A percentile compares a stretch with the other conserved stretches of the same genome.
Evolutionary conservation across 2,329 filamentous ascomycete genomes (phyloP).

Genomic region (Orbilia quercus): DNA sequence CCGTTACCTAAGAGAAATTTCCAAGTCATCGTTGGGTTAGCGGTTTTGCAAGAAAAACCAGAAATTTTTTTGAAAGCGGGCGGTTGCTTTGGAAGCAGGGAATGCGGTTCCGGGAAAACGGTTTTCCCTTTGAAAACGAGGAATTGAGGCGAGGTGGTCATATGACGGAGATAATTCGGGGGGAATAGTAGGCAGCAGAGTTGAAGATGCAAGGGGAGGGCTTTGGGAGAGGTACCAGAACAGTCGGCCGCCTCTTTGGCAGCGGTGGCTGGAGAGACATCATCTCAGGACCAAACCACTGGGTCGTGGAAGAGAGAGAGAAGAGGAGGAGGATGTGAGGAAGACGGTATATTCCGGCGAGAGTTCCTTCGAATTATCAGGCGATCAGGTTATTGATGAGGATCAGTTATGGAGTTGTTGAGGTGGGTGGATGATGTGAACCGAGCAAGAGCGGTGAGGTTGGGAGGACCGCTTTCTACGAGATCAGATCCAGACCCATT

Average conservation of each 20-base stretch:
- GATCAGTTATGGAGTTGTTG: not conserved
- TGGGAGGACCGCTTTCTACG: slow-evolving; percentile 11
- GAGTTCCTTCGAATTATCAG: not conserved
- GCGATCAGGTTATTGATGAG: not conserved
- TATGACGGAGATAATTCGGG: slow-evolving; percentile 52
- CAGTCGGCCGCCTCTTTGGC: slow-evolving; percentile 71
- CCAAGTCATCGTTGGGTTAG: slow-evolving; percentile 4
- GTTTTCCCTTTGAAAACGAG: not conserved
- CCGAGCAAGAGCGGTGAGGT: slow-evolving; percentile 29
- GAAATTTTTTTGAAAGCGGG: slow-evolving; percentile 42
- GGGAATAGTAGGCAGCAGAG: slow-evolving; percentile 46
- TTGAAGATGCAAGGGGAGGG: slow-evolving; percentile 32
- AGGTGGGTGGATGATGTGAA: slow-evolving; percentile 1
- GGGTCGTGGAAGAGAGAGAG: not conserved
- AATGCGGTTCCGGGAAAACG: slow-evolving; percentile 18
- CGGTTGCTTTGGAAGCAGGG: slow-evolving; percentile 40
- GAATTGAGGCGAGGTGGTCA: slow-evolving; percentile 34
- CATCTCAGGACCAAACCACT: slow-evolving; percentile 11
- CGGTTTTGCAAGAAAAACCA: slow-evolving; percentile 58
- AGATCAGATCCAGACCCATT: slow-evolving; percentile 27
- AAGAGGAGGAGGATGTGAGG: slow-evolving; percentile 2
- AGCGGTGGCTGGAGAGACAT: slow-evolving; percentile 58
- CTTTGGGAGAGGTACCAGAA: slow-evolving; percentile 66
- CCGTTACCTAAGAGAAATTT: slow-evolving; percentile 68
- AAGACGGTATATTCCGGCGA: slow-evolving; percentile 24